Evolutionary conservation across 2,329 filamentous ascomycete species (phyloP).

Genomic region (Alternaria sp.): DNA sequence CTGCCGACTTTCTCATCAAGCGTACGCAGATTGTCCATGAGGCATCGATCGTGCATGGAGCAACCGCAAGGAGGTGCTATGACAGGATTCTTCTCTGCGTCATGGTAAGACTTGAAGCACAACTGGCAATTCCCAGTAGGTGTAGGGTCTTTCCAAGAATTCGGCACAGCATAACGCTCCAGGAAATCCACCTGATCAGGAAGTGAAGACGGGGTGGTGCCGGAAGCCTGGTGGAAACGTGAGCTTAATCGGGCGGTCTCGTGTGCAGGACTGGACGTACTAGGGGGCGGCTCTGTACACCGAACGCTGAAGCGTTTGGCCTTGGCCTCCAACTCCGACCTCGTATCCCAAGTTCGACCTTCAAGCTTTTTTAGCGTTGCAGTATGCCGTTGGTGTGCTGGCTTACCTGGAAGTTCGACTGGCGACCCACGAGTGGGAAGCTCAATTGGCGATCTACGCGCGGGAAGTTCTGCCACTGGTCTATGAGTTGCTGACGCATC

Average conservation of each 20-base stretch:
- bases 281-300: not conserved
- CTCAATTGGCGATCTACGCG: not conserved
- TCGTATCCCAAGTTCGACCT: not conserved
- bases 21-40: not conserved
- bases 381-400: not conserved
- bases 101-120: not conserved
- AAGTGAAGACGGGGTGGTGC: not conserved
- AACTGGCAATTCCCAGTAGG: not conserved
- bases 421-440: not conserved
- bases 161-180: not conserved
- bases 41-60: slow-evolving; percentile 6
- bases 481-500: not conserved
- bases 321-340: not conserved
- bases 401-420: not conserved
- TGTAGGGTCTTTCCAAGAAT: not conserved
- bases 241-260: slow-evolving; percentile 1
- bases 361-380: slow-evolving; percentile 3
- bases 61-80: slow-evolving; percentile 1
- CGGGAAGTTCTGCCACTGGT: not conserved
- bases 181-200: slow-evolving; percentile 6
- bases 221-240: slow-evolving; percentile 7
- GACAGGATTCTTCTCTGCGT: not conserved
- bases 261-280: not conserved
- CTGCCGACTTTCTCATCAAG: slow-evolving; percentile 3
- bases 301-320: not conserved